These are phyloP conservation scores for Talaromyces marneffei DNA, from an alignment of 2,329 filamentous ascomycete species.

Conservation along the genomic window DNA sequence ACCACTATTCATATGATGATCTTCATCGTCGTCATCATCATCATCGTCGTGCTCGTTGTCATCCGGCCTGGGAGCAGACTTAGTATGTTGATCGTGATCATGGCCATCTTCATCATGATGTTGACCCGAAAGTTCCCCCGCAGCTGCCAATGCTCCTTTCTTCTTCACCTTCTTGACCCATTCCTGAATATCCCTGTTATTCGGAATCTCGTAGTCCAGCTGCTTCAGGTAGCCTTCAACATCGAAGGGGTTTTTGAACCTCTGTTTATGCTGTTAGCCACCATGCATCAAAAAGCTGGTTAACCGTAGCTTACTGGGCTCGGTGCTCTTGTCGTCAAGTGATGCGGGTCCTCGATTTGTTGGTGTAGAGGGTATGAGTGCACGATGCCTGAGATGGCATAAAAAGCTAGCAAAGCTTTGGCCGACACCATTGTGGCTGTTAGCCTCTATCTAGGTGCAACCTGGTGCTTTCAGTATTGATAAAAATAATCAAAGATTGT, in stretches of 20 bases:
- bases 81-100: neutral
- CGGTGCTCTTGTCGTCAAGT: neutral
- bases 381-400: neutral
- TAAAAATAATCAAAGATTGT: neutral
- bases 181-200: conserved; percentile 10
- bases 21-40: neutral
- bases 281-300: neutral
- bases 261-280: neutral
- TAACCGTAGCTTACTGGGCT: neutral
- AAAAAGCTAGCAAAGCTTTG: conserved; percentile 1
- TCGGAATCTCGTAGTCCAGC: conserved; percentile 11
- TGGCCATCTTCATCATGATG: neutral
- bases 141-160: conserved; percentile 11
- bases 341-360: neutral
- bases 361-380: conserved; percentile 6
- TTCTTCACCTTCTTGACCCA: conserved; percentile 6
- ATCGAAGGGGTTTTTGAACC: conserved; percentile 12
- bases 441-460: neutral
- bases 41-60: neutral
- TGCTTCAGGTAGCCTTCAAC: conserved; percentile 5
- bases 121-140: neutral
- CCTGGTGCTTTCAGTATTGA: too few relatives aligned
- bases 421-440: conserved; percentile 8
- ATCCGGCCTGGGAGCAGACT: neutral
- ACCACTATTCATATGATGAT: neutral